Conservation (phyloP, 2,329 filamentous ascomycete species). For the Didymella keratinophila region DNA sequence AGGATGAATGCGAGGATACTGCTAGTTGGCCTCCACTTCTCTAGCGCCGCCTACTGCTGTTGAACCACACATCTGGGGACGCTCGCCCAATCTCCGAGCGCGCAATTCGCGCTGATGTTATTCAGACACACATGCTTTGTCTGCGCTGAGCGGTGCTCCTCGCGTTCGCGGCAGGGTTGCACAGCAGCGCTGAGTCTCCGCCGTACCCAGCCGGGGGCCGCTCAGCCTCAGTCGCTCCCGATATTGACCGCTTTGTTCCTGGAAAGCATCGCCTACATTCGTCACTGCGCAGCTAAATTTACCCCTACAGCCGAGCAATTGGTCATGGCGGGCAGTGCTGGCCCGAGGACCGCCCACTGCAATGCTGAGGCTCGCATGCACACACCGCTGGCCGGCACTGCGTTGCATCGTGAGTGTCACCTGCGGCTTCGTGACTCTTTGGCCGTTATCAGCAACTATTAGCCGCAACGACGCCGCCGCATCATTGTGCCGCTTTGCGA, state of each 20-base stretch:
- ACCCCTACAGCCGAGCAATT: slow-evolving; percentile 31
- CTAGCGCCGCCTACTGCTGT: slow-evolving; percentile 31
- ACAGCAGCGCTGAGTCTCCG: slow-evolving; percentile 17
- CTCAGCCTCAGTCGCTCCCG: slow-evolving; percentile 42
- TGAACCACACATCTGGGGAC: slow-evolving; percentile 28
- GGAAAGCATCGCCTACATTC: slow-evolving; percentile 42
- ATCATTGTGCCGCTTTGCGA: slow-evolving; percentile 9
- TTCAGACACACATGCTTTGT: slow-evolving; percentile 28
- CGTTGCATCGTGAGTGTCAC: slow-evolving; percentile 16
- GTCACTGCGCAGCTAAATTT: slow-evolving; percentile 39
- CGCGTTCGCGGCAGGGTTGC: slow-evolving; percentile 18
- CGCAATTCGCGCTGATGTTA: slow-evolving; percentile 26
- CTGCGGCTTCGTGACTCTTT: slow-evolving; percentile 7
- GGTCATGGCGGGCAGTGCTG: slow-evolving; percentile 27
- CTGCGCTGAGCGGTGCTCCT: slow-evolving; percentile 16
- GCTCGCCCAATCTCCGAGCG: slow-evolving; percentile 25
- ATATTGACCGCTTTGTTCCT: slow-evolving; percentile 46
- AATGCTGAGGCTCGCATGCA: slow-evolving; percentile 19
- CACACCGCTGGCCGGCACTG: slow-evolving; percentile 21
- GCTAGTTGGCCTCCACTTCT: slow-evolving; percentile 28
- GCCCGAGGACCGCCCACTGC: slow-evolving; percentile 14
- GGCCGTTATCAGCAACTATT: slow-evolving; percentile 19
- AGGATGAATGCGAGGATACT: slow-evolving; percentile 22
- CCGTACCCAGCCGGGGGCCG: slow-evolving; percentile 21
- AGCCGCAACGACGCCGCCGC: slow-evolving; percentile 7